Conservation (phyloP, 163 green algal genomes). For the Chlorella variabilis region DNA sequence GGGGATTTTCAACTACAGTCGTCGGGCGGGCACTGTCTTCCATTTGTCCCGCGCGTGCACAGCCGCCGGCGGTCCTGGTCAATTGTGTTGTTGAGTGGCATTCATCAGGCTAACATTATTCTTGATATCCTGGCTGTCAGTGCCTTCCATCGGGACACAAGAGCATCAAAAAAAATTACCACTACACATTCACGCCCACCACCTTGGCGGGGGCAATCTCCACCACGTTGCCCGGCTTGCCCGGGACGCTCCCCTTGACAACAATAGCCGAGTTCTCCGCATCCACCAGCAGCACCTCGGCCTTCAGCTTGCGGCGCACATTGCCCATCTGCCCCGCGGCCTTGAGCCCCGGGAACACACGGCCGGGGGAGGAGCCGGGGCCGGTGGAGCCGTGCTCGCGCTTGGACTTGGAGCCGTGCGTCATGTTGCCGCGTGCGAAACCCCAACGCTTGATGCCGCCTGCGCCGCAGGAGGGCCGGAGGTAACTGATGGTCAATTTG, state of each 20-base stretch:
- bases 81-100: too few species aligned
- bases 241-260: constrained; percentile 92
- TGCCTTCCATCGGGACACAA: too few species aligned
- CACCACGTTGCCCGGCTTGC: constrained; percentile 95
- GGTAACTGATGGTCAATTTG: too few species aligned
- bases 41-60: too few species aligned
- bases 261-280: constrained; percentile 87
- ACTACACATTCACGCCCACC: constrained; percentile 76
- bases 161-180: too few species aligned
- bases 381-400: constrained; percentile 95
- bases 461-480: constrained; percentile 25
- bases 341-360: constrained; percentile 95
- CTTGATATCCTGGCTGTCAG: too few species aligned
- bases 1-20: too few species aligned
- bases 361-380: constrained; percentile 82
- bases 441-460: constrained; percentile 87
- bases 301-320: constrained; percentile 75
- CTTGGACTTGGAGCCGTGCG: constrained; percentile 97
- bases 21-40: too few species aligned
- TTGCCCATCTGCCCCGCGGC: constrained; percentile 92
- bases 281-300: constrained; percentile 90
- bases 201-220: constrained; percentile 93
- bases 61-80: too few species aligned
- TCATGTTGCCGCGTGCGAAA: constrained; percentile 91
- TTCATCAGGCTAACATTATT: too few species aligned